Percentiles rank a stretch among this genome's conserved stretches.
These are phyloP conservation scores for Huntiella bhutanensis DNA, from an alignment of 2,329 filamentous ascomycete genomes.

Conservation along the genomic window DNA sequence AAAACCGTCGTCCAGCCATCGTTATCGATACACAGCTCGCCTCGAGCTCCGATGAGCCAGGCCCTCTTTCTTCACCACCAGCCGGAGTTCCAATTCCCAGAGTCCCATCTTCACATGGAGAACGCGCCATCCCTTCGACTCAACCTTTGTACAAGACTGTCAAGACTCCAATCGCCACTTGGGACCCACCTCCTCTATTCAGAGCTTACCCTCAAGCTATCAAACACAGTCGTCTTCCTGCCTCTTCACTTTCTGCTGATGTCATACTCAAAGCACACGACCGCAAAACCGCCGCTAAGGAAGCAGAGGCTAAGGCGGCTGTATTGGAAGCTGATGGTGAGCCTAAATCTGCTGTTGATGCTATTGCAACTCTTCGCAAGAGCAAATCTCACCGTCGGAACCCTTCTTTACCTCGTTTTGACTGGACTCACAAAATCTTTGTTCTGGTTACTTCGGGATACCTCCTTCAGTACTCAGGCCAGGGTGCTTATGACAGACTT, in stretches of 20 bases:
- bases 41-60: background rate
- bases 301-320: background rate
- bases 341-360: background rate
- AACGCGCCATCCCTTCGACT: background rate
- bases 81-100: conserved; percentile 8
- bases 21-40: conserved; percentile 11
- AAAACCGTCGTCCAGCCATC: background rate
- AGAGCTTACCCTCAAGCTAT: conserved; percentile 73
- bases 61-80: conserved; percentile 6
- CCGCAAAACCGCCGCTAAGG: conserved; percentile 14
- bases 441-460: conserved; percentile 53
- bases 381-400: conserved; percentile 31
- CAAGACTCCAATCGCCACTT: conserved; percentile 22
- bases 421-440: conserved; percentile 55
- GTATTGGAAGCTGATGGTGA: conserved; percentile 1
- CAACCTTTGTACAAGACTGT: conserved; percentile 15
- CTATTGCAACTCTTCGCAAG: conserved; percentile 9
- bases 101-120: conserved; percentile 7
- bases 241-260: conserved; percentile 50
- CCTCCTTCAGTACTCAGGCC: conserved; percentile 53
- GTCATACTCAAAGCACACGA: conserved; percentile 30
- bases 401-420: conserved; percentile 27
- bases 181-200: conserved; percentile 60
- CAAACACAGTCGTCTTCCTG: conserved; percentile 51
- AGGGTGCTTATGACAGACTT: conserved; percentile 49